Base-by-base conservation (phyloP, 169 alveolate species). In the Eimeria acervulina region DNA sequence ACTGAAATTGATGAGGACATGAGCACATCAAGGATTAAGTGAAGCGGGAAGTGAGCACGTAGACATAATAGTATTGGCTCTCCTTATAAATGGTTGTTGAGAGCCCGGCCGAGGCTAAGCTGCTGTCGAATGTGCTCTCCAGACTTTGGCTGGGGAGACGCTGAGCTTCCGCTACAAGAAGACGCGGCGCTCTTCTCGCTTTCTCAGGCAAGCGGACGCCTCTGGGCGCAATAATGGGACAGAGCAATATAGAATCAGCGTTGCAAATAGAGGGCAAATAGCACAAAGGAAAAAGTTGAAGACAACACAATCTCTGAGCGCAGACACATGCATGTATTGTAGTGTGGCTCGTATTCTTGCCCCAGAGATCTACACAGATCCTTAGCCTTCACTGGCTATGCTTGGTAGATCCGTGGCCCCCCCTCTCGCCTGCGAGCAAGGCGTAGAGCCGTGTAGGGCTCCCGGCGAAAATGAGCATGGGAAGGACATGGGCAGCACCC, bases 101-200 rank as follows among this genome's bases (percentile, higher is more conserved):
- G 12, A 31, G 81, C 81, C 15, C 31, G 81, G 28, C n/a, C 4
- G 28, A 70, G 51, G 81, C n/a, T 33, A 70, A 15, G 81, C 21
- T 44, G 52, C 31, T 63, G 90, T 36, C 13, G 44, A n/a, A 31
- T 42, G 72, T 55, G n/a, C 33, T 23, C 26, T 70, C 36, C 95
- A 47, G 97, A 98, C 99, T 13, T 96, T 98, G 21, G 96, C 98
- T 36, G 98, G 98, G 70, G 99, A 98, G 80, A 98, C 97, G 33
- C 81, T 98, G 61, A 98, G 98, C 95, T 98, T 98, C 95, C 95
- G 97, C 55, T 98, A 98, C 93, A 96, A 97, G 80, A 98, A 98
- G 95, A 97, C 98, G 10, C 95, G 98, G 52, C 81, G 99, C 47
- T 97, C 97, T 6, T 97, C 99, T 44, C 96, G 98, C n/a, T 98